Base-by-base conservation (phyloP, 148 eudicot genomes). In the Chenopodium quinoa region DNA sequence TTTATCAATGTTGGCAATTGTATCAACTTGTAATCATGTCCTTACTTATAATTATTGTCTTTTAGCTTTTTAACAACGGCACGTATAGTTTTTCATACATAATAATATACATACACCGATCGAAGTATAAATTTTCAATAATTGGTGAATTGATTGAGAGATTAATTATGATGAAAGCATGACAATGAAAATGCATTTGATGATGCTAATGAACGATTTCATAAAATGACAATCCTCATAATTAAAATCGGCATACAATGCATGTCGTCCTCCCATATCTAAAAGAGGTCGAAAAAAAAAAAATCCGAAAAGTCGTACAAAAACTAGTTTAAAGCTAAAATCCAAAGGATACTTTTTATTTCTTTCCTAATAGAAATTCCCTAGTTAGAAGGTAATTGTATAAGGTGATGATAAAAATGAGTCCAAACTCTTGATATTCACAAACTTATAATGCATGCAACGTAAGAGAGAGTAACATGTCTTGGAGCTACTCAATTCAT, bases 181-280 rank as follows among this genome's bases (percentile, higher is more conserved):
- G 79, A 75, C 79, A 12, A 40, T 0, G 10, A 46, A 16, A 5
- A 60, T 60, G 64, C 7, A 31, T 16, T 29, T 60, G n/a, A 71
- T 82, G 77, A 82, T 71, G 77, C 76, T 32, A 71, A 71, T 71
- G 6, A 64, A 74, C 20, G 64, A 80, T 63, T 8, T 74, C 66
- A 62, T 62, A 62, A 62, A 62, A 77, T 60, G 77, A 78, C 82
- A 83, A 78, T 0, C 27, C 31, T 83, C 74, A 83, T 83, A 73
- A 83, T 31, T 78, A 54, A 71, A 50, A 48, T 83, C 34, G 46
- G 44, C 78, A 78, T 31, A 9, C 62, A 75, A 37, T 44, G 72
- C 46, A 40, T 25, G 48, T 60, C 31, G 17, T n/a, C 70, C 29
- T 80, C 52, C 47, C 46, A 69, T 32, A 32, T 32, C 73, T 34